phyloP scores from a whole-genome alignment of 305 asterid species.

The Salvia sclarea region DNA sequence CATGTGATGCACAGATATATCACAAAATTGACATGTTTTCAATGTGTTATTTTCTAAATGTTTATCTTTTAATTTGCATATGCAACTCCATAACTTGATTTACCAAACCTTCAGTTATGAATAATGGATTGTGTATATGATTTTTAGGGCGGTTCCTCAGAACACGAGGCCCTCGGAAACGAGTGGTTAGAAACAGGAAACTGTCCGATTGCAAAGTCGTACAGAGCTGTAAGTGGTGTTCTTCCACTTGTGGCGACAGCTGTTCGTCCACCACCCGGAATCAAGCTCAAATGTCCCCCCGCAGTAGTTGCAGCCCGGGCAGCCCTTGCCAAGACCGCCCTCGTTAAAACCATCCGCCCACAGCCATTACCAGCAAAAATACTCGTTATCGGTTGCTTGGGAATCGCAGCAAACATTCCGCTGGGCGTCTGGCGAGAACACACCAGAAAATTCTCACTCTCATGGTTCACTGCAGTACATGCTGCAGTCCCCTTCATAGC shows the following conservation, averaged over 20 bases:
- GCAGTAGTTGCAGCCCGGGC: constrained; percentile 88
- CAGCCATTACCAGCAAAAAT: constrained; percentile 74
- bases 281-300: constrained; percentile 75
- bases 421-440: constrained; percentile 83
- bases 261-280: constrained; percentile 64
- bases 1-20: constrained; percentile 15
- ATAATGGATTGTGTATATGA: background rate
- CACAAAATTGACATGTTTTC: background rate
- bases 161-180: constrained; percentile 68
- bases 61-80: background rate
- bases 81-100: background rate
- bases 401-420: constrained; percentile 76
- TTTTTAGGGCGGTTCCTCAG: constrained; percentile 58
- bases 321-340: constrained; percentile 72
- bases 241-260: constrained; percentile 70
- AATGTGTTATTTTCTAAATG: background rate
- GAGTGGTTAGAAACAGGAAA: constrained; percentile 78
- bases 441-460: constrained; percentile 58
- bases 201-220: constrained; percentile 85
- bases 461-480: constrained; percentile 84
- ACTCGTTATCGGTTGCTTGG: constrained; percentile 62
- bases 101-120: background rate
- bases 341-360: constrained; percentile 69
- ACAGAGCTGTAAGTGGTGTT: constrained; percentile 64
- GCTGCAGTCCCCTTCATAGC: constrained; percentile 90